Evolutionary conservation across 345 rosid species (phyloP), one percentile per base, ranked within the genome.

Genomic region (Eucalyptus sp.): DNA sequence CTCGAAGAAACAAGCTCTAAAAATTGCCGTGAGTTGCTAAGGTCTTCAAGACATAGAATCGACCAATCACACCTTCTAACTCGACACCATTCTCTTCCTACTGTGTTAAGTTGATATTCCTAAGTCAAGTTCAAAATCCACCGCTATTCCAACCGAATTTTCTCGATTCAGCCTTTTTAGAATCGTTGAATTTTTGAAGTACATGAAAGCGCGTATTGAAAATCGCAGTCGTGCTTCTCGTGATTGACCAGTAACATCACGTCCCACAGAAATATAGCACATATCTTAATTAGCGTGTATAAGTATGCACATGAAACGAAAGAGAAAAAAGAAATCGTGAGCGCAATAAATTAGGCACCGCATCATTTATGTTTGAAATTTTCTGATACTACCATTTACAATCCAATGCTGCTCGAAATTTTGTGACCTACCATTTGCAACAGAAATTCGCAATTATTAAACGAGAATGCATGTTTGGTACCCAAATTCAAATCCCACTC

Each of bases 221-320:
- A 76, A 41, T 76, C 5, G 13, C 3, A 20, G 8, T 1, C 1
- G 29, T 0, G 3, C 48, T 41, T 2, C 25, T 43, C 29, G 15
- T 41, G 84, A 41, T 76, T 76, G 48, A 76, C 84, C 15, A 8
- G 29, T 76, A 41, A 41, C 13, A 6, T 25, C 27, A 6, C 9
- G 15, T 76, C 84, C 46, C 8, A 76, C 8, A 41, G 2, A 76
- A 76, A 11, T 37, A 37, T 3, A 18, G 81, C 81, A 37, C 3
- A 62, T 17, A 20, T 7, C 5, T 8, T 10, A 14, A 66, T 66
- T 66, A 15, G 43, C 8, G 80, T 31, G 10, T 15, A 31, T 31
- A 66, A 66, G 37, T 16, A 15, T 2, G 2, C 11, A 7, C 33
- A 3, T 68, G 13, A 15, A 68, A 17, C 12, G 12, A 68, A 68